phyloP scores from a whole-genome alignment of 441 rosid genomes.

The Theobroma grandiflorum region DNA sequence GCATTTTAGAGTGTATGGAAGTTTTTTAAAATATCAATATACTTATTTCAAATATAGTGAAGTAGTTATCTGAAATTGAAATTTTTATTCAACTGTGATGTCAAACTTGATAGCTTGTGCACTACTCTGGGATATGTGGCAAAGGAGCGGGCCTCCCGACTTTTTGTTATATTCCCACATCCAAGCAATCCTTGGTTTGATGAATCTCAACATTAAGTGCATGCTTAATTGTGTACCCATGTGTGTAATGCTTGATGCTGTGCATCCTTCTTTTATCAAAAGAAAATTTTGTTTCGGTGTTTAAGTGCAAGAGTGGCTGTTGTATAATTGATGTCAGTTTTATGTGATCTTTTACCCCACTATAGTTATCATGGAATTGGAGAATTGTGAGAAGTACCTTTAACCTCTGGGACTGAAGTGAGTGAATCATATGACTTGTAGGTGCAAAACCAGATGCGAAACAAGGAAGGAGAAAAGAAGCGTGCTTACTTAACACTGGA shows the following conservation, averaged over 20 bases:
- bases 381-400: not conserved
- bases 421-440: slow-evolving; percentile 37
- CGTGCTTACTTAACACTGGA: slow-evolving; percentile 90
- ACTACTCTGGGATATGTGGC: not conserved
- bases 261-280: not conserved
- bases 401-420: slow-evolving; percentile 18
- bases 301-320: not conserved
- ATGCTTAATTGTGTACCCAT: not conserved
- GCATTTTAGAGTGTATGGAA: not conserved
- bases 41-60: not conserved
- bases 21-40: not conserved
- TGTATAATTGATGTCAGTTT: slow-evolving; percentile 2
- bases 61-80: not conserved
- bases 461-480: slow-evolving; percentile 89
- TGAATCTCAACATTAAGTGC: not conserved
- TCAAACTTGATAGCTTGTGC: not conserved
- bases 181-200: not conserved
- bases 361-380: not conserved
- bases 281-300: not conserved
- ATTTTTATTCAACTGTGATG: not conserved
- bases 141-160: not conserved
- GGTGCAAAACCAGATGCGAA: slow-evolving; percentile 89
- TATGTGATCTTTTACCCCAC: not conserved
- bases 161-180: not conserved
- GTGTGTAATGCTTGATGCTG: not conserved